These are phyloP conservation scores for Effrenium voratum DNA, from an alignment of 73 alveolate species.

Conservation along the genomic window DNA sequence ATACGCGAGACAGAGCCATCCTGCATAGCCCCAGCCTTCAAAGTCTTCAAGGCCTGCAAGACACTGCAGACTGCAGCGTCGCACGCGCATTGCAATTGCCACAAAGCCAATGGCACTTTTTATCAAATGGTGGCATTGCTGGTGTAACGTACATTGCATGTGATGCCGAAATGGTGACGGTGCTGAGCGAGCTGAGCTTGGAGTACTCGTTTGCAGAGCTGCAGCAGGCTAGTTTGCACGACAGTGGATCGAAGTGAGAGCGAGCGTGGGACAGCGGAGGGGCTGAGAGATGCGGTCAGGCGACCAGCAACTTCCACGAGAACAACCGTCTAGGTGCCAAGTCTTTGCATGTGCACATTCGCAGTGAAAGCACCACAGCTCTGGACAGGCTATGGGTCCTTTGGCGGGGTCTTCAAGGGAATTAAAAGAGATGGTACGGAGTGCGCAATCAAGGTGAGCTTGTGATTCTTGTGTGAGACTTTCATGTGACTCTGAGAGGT, in stretches of 20 bases:
- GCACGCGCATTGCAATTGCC: too few species aligned
- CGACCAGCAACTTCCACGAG: not conserved
- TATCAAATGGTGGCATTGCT: too few species aligned
- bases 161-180: not conserved
- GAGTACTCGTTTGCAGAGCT: constrained; percentile 35
- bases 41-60: too few species aligned
- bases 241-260: not conserved
- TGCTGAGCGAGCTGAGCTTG: constrained; percentile 34
- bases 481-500: constrained; percentile 12
- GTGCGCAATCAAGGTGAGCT: constrained; percentile 42
- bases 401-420: constrained; percentile 71
- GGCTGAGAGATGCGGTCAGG: not conserved
- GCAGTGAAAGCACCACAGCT: not conserved
- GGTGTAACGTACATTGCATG: too few species aligned
- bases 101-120: too few species aligned
- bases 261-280: not conserved
- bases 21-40: too few species aligned
- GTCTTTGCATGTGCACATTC: not conserved
- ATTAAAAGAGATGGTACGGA: constrained; percentile 73
- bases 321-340: constrained; percentile 1
- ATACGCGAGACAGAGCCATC: too few species aligned
- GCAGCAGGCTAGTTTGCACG: constrained; percentile 16
- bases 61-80: too few species aligned
- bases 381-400: constrained; percentile 48
- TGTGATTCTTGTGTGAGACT: not conserved